Conservation (phyloP, 1,284 basidiomycete genomes). For the Papiliotrema laurentii region DNA sequence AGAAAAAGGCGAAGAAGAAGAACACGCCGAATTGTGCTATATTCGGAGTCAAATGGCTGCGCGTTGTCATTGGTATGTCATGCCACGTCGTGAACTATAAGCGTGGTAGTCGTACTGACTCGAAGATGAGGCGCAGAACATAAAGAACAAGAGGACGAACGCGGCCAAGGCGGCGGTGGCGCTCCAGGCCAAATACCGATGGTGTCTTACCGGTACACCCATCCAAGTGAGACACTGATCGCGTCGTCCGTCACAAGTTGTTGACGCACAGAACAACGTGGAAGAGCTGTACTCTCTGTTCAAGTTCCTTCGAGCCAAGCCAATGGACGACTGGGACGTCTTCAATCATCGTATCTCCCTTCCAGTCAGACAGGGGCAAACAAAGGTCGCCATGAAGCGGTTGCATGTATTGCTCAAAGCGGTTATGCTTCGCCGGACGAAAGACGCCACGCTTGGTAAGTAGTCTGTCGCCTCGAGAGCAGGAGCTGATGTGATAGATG, state of each 20-base stretch:
- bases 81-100: neutral
- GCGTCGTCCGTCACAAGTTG: neutral
- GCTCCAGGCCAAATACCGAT: slow-evolving; percentile 71
- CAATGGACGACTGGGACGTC: slow-evolving; percentile 70
- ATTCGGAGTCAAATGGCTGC: slow-evolving; percentile 76
- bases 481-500: slow-evolving; percentile 55
- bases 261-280: slow-evolving; percentile 68
- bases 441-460: slow-evolving; percentile 62
- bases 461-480: neutral
- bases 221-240: slow-evolving; percentile 58
- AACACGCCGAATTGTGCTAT: slow-evolving; percentile 61
- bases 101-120: neutral
- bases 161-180: slow-evolving; percentile 74
- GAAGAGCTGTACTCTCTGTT: slow-evolving; percentile 85
- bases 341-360: slow-evolving; percentile 76
- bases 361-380: slow-evolving; percentile 68
- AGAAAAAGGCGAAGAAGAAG: slow-evolving; percentile 49
- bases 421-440: slow-evolving; percentile 86
- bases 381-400: slow-evolving; percentile 72
- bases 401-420: slow-evolving; percentile 78
- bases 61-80: slow-evolving; percentile 70
- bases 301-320: slow-evolving; percentile 79
- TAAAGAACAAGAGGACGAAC: slow-evolving; percentile 88
- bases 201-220: slow-evolving; percentile 84
- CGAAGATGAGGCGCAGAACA: slow-evolving; percentile 94